A percentile compares a stretch with the other conserved stretches of the same genome.
These are phyloP conservation scores for Rhizomucor pusillus DNA, from an alignment of 371 early-diverging fungal genomes.

Conservation along the genomic window DNA sequence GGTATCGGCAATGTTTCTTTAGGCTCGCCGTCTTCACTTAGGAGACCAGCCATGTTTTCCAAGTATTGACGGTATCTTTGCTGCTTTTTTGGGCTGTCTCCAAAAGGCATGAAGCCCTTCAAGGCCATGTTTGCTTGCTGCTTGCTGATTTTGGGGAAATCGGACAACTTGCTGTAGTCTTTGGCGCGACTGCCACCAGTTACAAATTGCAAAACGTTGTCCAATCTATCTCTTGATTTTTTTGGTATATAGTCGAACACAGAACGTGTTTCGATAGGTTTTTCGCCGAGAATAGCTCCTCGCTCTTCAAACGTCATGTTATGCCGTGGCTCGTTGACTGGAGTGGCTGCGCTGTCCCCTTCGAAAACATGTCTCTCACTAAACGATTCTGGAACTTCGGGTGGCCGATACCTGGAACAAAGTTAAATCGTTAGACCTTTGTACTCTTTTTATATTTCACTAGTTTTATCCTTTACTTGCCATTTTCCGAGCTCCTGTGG, in stretches of 20 bases:
- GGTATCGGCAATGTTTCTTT: conserved; percentile 36
- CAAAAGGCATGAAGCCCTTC: conserved; percentile 87
- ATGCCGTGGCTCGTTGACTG: conserved; percentile 13
- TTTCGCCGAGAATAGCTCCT: conserved; percentile 69
- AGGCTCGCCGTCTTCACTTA: conserved; percentile 30
- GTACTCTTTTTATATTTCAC: too few species aligned
- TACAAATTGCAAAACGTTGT: conserved; percentile 45
- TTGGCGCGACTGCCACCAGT: conserved; percentile 19
- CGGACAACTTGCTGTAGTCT: conserved; percentile 30
- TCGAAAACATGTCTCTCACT: conserved; percentile 38
- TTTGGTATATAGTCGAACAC: conserved; percentile 74
- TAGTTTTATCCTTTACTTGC: conserved; percentile 38
- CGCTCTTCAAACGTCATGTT: conserved; percentile 64
- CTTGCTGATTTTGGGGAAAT: conserved; percentile 60
- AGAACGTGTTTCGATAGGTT: conserved; percentile 65
- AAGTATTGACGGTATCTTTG: conserved; percentile 73
- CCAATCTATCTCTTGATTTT: conserved; percentile 66
- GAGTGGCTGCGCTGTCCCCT: not conserved
- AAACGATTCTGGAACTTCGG: conserved; percentile 56
- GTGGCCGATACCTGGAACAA: conserved; percentile 46
- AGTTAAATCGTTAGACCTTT: not conserved
- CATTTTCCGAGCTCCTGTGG: conserved; percentile 49
- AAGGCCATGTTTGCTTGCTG: conserved; percentile 70
- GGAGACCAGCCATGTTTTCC: conserved; percentile 60
- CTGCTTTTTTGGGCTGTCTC: conserved; percentile 72